Evolutionary conservation across 2,329 filamentous ascomycete genomes (phyloP).

Genomic region (Exserohilum rostratum): DNA sequence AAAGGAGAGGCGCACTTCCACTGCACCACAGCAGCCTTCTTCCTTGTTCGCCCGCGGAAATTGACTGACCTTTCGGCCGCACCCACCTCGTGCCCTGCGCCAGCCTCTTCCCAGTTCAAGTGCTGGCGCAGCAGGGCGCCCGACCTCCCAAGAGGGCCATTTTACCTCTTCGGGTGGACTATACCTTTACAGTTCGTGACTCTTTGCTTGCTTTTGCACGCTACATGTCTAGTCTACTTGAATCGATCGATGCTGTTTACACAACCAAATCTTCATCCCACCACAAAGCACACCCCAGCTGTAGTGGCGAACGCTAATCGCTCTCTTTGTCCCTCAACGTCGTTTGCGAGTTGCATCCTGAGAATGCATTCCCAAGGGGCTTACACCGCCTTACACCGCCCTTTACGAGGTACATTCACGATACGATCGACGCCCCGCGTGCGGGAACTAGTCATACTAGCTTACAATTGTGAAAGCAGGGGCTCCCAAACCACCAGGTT

Average conservation of each 20-base stretch:
- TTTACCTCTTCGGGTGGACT: conserved; percentile 12
- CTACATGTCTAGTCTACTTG: conserved; percentile 1
- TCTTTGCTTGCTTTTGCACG: conserved; percentile 8
- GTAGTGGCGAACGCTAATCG: not conserved
- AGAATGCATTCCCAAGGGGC: conserved; percentile 1
- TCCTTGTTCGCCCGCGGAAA: not conserved
- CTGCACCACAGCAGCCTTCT: not conserved
- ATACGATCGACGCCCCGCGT: conserved; percentile 13
- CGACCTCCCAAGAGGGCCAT: not conserved
- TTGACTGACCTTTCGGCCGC: not conserved
- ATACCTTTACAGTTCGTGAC: conserved; percentile 4
- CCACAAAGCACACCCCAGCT: conserved; percentile 3
- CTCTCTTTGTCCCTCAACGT: conserved; percentile 1
- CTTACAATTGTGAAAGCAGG: conserved; percentile 9
- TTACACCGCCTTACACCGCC: conserved; percentile 32
- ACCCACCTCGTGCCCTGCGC: not conserved
- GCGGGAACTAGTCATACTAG: conserved; percentile 14
- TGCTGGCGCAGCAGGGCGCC: not conserved
- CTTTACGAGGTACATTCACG: conserved; percentile 10
- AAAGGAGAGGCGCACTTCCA: not conserved
- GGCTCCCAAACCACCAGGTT: conserved; percentile 9
- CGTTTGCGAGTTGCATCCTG: not conserved
- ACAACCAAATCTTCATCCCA: not conserved
- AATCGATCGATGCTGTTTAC: conserved; percentile 11
- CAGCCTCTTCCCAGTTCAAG: not conserved